A percentile compares a stretch with the other conserved stretches of the same genome.
Conservation (phyloP, 805 yeast genomes). For the Wickerhamiella cacticola region DNA sequence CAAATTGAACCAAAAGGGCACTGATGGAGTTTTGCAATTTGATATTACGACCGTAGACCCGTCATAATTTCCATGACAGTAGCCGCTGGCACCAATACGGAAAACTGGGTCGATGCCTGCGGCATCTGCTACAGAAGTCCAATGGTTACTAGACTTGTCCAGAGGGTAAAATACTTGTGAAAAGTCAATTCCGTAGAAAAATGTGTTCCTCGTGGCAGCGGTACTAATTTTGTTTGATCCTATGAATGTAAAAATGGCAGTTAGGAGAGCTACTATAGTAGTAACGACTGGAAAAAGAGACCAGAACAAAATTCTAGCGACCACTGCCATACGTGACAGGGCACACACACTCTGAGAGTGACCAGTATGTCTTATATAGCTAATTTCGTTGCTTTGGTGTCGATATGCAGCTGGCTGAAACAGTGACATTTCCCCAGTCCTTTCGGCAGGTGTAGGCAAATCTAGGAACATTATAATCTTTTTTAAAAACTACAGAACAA, state of each 20-base stretch:
- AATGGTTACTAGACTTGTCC: background rate
- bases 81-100: background rate
- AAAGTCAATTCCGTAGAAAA: background rate
- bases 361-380: background rate
- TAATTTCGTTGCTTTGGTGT: background rate
- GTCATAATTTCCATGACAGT: background rate
- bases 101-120: background rate
- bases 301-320: background rate
- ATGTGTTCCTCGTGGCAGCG: background rate
- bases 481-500: background rate
- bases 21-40: background rate
- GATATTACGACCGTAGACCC: background rate
- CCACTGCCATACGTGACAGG: slow-evolving; percentile 5
- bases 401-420: background rate
- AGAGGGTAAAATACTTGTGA: background rate
- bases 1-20: background rate
- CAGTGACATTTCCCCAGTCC: background rate
- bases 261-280: background rate
- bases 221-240: background rate
- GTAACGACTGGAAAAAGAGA: slow-evolving; percentile 2
- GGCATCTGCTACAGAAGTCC: slow-evolving; percentile 1
- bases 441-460: background rate
- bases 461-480: background rate
- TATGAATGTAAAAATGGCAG: background rate
- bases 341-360: background rate